A percentile compares a stretch with the other conserved stretches of the same genome.
Evolutionary conservation across 2,329 filamentous ascomycete species (phyloP).

Genomic region (Aspergillus hiratsukae): DNA sequence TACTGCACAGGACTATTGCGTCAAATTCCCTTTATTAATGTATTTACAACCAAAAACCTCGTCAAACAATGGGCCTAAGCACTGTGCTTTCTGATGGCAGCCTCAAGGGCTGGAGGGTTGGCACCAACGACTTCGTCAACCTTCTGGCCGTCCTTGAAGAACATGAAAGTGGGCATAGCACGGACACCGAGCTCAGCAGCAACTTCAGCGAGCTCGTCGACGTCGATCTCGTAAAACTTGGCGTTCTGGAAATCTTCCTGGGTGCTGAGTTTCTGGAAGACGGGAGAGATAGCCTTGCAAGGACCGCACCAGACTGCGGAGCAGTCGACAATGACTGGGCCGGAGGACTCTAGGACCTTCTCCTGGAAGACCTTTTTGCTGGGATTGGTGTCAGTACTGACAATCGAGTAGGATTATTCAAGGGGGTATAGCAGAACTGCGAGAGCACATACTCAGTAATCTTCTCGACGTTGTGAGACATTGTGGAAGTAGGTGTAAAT

Average conservation of each 20-base stretch:
- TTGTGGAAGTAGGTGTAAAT: constrained; percentile 41
- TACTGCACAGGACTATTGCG: neutral
- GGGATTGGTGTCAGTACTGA: constrained; percentile 10
- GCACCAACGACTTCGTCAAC: constrained; percentile 72
- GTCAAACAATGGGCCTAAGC: constrained; percentile 9
- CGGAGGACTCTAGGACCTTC: constrained; percentile 46
- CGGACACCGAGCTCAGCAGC: constrained; percentile 73
- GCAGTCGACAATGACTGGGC: constrained; percentile 73
- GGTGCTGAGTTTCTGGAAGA: constrained; percentile 60
- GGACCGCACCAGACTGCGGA: constrained; percentile 91
- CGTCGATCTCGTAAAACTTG: constrained; percentile 85
- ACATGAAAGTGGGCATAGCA: constrained; percentile 87
- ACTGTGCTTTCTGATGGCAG: constrained; percentile 20
- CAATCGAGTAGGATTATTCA: neutral
- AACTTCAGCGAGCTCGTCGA: constrained; percentile 73
- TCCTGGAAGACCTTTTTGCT: constrained; percentile 53
- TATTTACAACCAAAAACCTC: constrained; percentile 9
- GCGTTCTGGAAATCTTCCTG: constrained; percentile 48
- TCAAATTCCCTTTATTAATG: neutral
- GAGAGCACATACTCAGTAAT: constrained; percentile 23
- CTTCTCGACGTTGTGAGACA: constrained; percentile 18
- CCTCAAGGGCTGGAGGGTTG: constrained; percentile 65
- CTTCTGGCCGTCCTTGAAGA: constrained; percentile 78
- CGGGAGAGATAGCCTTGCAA: constrained; percentile 84
- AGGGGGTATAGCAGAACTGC: neutral